phyloP scores from a whole-genome alignment of 306 rosid species.

The Lotus japonicus region DNA sequence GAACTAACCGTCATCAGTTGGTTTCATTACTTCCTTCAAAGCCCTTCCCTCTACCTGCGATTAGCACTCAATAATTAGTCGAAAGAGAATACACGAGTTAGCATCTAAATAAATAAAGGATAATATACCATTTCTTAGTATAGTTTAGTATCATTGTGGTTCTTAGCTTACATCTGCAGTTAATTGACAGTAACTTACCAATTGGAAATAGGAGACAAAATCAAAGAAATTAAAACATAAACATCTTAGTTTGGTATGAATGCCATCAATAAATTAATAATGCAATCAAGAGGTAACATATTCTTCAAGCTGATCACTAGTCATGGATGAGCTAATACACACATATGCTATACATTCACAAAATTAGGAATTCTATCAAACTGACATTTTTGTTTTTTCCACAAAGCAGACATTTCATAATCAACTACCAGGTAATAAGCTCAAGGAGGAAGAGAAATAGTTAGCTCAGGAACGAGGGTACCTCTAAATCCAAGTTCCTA shows the following conservation, averaged over 20 bases:
- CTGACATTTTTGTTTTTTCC: neutral
- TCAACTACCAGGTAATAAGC: constrained; percentile 72
- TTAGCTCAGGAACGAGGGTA: no score
- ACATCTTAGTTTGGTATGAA: neutral
- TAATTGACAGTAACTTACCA: constrained; percentile 22
- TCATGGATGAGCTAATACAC: neutral
- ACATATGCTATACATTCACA: neutral
- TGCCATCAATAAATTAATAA: neutral
- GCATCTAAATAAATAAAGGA: no score
- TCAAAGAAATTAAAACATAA: constrained; percentile 6
- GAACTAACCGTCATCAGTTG: no score
- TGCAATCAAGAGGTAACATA: neutral
- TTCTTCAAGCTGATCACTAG: neutral
- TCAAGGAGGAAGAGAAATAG: no score
- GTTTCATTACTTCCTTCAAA: no score
- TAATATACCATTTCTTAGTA: no score
- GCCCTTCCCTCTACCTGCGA: no score
- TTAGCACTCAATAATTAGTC: no score
- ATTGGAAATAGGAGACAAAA: constrained; percentile 9
- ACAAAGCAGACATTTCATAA: neutral
- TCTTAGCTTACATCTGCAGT: constrained; percentile 60
- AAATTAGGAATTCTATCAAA: neutral
- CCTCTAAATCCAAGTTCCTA: constrained; percentile 65
- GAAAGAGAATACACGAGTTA: no score
- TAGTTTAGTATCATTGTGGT: constrained; percentile 56